phyloP scores from a whole-genome alignment of 768 basidiomycete species.

The Auricularia heimuer region DNA sequence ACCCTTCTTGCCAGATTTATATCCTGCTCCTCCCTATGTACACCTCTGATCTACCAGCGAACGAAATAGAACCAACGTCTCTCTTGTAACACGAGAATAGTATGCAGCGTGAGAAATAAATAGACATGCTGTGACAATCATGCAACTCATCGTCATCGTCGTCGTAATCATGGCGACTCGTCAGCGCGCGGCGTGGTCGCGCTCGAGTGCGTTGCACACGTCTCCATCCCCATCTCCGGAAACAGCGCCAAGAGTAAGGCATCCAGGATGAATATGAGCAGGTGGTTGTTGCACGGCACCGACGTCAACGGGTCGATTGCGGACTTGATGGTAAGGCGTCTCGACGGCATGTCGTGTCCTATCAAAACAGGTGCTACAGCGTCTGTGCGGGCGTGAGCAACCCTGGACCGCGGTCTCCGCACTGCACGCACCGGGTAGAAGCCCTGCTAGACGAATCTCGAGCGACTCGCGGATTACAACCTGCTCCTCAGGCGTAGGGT shows the following conservation, averaged over 20 bases:
- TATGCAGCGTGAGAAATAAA: background rate
- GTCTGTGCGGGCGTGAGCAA: slow-evolving; percentile 16
- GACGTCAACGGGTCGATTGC: slow-evolving; percentile 55
- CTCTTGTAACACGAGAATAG: too few species aligned
- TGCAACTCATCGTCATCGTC: background rate
- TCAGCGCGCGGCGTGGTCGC: background rate
- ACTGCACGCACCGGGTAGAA: slow-evolving; percentile 29
- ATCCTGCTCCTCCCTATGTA: background rate
- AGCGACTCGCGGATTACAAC: slow-evolving; percentile 37
- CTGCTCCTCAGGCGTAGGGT: slow-evolving; percentile 74
- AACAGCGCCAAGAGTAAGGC: slow-evolving; percentile 59
- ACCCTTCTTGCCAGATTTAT: background rate
- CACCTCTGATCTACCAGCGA: background rate
- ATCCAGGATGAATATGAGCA: slow-evolving; percentile 67
- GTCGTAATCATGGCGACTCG: background rate
- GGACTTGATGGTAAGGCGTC: slow-evolving; percentile 33
- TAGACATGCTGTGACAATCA: background rate
- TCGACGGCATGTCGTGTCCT: slow-evolving; percentile 37
- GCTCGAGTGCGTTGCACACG: background rate
- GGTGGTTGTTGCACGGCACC: slow-evolving; percentile 66
- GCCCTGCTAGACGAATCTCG: slow-evolving; percentile 28
- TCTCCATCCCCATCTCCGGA: slow-evolving; percentile 51
- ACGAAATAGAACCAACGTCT: too few species aligned
- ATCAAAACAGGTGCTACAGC: slow-evolving; percentile 42
- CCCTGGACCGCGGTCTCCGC: background rate